These are phyloP conservation scores for Saposhnikovia divaricata DNA, from an alignment of 129 eudicot species.

Conservation along the genomic window DNA sequence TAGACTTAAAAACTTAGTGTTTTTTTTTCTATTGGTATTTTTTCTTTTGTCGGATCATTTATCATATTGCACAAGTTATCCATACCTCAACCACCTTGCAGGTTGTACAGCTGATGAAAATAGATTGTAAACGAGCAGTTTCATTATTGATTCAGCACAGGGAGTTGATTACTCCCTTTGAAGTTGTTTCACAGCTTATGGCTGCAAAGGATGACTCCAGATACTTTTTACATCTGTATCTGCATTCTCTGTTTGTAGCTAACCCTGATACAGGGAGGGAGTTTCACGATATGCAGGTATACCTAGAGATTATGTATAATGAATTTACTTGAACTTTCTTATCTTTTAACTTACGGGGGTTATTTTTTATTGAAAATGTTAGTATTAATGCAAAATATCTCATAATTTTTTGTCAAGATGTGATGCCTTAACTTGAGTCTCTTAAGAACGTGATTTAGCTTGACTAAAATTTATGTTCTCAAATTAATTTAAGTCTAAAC, in stretches of 20 bases:
- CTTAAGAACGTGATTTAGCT: background rate
- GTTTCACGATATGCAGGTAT: conserved; percentile 97
- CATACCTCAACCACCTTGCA: conserved; percentile 21
- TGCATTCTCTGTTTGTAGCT: conserved; percentile 69
- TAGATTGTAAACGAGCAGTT: conserved; percentile 73
- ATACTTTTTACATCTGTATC: conserved; percentile 63
- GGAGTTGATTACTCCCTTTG: conserved; percentile 73
- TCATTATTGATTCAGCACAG: conserved; percentile 58
- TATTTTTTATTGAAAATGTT: background rate
- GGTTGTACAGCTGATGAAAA: conserved; percentile 85
- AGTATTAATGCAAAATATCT: background rate
- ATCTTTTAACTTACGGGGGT: background rate
- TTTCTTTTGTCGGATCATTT: background rate
- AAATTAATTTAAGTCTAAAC: background rate
- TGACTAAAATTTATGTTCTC: background rate
- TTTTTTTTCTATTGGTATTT: background rate
- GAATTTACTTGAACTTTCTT: conserved; percentile 1
- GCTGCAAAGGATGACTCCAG: conserved; percentile 59
- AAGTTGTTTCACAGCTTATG: conserved; percentile 77
- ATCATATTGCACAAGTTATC: conserved; percentile 3
- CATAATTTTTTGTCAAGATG: background rate
- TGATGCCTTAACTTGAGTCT: background rate
- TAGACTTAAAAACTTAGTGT: background rate
- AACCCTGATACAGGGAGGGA: conserved; percentile 89
- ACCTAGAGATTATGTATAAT: background rate